Evolutionary conservation across 805 yeast species (phyloP), one percentile per base, ranked within the genome.

Genomic region (Suhomyces kilbournensis): DNA sequence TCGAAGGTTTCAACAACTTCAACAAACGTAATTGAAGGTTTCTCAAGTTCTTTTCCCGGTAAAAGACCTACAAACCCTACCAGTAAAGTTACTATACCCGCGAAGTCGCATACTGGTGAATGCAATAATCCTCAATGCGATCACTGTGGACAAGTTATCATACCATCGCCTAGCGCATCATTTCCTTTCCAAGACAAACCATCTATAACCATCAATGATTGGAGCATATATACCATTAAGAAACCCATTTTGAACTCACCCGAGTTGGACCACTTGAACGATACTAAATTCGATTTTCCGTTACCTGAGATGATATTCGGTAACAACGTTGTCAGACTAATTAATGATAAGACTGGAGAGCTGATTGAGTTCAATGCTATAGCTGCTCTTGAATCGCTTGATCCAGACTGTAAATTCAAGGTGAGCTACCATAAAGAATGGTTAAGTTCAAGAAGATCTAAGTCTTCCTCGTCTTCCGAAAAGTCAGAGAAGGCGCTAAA

Each of bases 261-360:
- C 1, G 97, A 91, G 63, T 79, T 93, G 52, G 97, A 90, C 53
- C 69, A 69, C 2, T 79, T 86, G 62, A 88, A 83, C 66, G 80
- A 79, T 4, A 56, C 64, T 10, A 65, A 84, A 49, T 77, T 86
- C 49, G 84, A 84, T 14, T 82, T 93, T 55, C 96, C 98, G 0
- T 70, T 93, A 43, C 99, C 99, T 0, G 99, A 94, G 67, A 94
- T 94, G 98, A 91, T 94, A 5, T 94, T 94, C 71, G 98, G 98
- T 8, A 83, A 88, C 59, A 92, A 88, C 64, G 69, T 70, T 52
- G 83, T 91, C 9, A 79, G 76, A 47, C 64, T 91, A 9, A 74
- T 66, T 4, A 66, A 73, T 52, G 75, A 71, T 42, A 63, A 62
- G 45, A 62, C 69, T 1, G 68, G 68, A 7, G 60, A 70, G 48